A percentile compares a stretch with the other conserved stretches of the same genome.
Evolutionary conservation across 495 filamentous ascomycete genomes (phyloP).

Genomic region (Mycothermus thermophilus): DNA sequence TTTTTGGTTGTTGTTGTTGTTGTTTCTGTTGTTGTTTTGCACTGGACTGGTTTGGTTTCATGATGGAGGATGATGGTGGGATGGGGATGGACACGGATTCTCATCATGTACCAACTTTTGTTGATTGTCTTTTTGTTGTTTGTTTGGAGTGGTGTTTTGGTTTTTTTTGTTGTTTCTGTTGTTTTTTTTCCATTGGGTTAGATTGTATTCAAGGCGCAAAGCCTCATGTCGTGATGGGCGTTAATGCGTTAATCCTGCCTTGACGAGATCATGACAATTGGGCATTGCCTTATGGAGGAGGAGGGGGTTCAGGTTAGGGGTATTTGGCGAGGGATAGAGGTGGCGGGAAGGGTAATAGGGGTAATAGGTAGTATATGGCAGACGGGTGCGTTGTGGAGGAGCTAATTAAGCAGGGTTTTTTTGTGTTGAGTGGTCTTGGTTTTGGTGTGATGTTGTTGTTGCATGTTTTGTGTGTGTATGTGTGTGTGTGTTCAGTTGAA

Average conservation of each 20-base stretch:
- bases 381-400: no score
- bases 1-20: not conserved
- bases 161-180: not conserved
- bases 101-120: constrained; percentile 4
- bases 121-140: no score
- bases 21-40: not conserved
- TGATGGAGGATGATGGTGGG: not conserved
- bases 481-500: no score
- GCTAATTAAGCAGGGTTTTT: no score
- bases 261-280: constrained; percentile 3
- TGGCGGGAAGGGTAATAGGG: not conserved
- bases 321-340: not conserved
- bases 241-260: not conserved
- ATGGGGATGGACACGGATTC: constrained; percentile 2
- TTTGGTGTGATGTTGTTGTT: no score
- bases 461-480: no score
- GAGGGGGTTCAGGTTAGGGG: not conserved
- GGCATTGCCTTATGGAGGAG: not conserved
- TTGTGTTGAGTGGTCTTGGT: no score
- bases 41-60: not conserved
- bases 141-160: no score
- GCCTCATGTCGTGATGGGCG: constrained; percentile 7
- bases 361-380: no score
- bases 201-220: constrained; percentile 1
- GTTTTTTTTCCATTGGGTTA: constrained; percentile 1